phyloP scores from a whole-genome alignment of 495 filamentous ascomycete genomes.

The Neurospora tetraspora region DNA sequence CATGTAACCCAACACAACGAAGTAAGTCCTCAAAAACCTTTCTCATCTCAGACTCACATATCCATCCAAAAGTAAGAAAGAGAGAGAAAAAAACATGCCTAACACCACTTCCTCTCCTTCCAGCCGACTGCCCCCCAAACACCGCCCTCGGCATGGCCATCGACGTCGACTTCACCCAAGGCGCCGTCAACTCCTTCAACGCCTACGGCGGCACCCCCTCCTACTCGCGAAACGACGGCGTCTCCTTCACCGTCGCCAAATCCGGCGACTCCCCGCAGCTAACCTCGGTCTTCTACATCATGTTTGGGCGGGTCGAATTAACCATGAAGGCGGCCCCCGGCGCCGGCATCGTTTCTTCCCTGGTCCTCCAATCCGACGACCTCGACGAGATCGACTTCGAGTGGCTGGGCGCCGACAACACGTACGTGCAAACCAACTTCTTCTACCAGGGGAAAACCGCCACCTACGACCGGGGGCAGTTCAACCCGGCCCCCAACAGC shows the following conservation, averaged over 20 bases:
- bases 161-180: constrained; percentile 69
- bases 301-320: constrained; percentile 70
- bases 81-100: not conserved
- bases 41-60: not conserved
- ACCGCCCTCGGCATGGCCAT: constrained; percentile 74
- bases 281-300: constrained; percentile 66
- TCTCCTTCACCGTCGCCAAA: constrained; percentile 72
- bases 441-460: constrained; percentile 80
- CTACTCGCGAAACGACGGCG: constrained; percentile 63
- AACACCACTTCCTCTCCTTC: not conserved
- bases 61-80: not conserved
- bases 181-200: constrained; percentile 60
- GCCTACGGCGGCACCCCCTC: constrained; percentile 51
- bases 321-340: constrained; percentile 63
- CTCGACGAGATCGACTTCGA: constrained; percentile 95
- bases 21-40: constrained; percentile 9
- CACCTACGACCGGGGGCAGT: constrained; percentile 64
- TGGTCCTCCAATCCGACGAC: constrained; percentile 81
- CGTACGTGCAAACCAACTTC: constrained; percentile 78
- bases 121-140: constrained; percentile 56
- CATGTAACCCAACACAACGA: constrained; percentile 22
- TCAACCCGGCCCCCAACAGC: constrained; percentile 50
- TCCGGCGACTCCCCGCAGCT: constrained; percentile 78
- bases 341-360: constrained; percentile 66
- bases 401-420: constrained; percentile 57